Evolutionary conservation across 1,284 basidiomycete species (phyloP).

Genomic region (Abortiporus biennis): DNA sequence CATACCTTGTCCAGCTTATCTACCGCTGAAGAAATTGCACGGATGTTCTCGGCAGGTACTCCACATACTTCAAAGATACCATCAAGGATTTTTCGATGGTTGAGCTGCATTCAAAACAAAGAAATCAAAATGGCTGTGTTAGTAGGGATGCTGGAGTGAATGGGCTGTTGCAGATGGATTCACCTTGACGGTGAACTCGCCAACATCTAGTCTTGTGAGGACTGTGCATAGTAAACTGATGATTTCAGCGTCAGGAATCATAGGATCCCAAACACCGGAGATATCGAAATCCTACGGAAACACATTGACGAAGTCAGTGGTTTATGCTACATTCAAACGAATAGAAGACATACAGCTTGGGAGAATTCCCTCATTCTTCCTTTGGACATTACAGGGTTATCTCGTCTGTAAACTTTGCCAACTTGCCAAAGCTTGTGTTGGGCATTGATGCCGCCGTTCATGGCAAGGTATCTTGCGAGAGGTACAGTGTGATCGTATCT

Average conservation of each 20-base stretch:
- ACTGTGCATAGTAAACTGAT: slow-evolving; percentile 83
- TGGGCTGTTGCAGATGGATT: slow-evolving; percentile 1
- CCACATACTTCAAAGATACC: slow-evolving; percentile 97
- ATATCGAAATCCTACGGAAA: slow-evolving; percentile 87
- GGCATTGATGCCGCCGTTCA: slow-evolving; percentile 75
- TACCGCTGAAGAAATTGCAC: slow-evolving; percentile 94
- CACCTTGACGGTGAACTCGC: slow-evolving; percentile 93
- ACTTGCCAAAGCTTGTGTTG: slow-evolving; percentile 93
- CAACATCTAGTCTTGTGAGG: slow-evolving; percentile 80
- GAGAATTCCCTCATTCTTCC: slow-evolving; percentile 98
- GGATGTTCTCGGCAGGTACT: slow-evolving; percentile 87
- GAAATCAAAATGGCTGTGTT: neutral
- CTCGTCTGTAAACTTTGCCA: slow-evolving; percentile 95
- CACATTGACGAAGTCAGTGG: slow-evolving; percentile 25
- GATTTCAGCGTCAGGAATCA: slow-evolving; percentile 96
- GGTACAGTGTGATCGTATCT: slow-evolving; percentile 98
- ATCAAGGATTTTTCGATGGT: slow-evolving; percentile 96
- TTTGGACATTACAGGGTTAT: slow-evolving; percentile 97
- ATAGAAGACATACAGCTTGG: slow-evolving; percentile 71
- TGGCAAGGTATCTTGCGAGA: slow-evolving; percentile 92
- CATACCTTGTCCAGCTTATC: slow-evolving; percentile 97
- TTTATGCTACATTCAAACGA: neutral
- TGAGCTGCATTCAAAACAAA: slow-evolving; percentile 51
- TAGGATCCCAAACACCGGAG: slow-evolving; percentile 88
- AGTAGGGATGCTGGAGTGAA: slow-evolving; percentile 1